Evolutionary conservation across 2,329 filamentous ascomycete species (phyloP).

Genomic region (Fusarium sp.): DNA sequence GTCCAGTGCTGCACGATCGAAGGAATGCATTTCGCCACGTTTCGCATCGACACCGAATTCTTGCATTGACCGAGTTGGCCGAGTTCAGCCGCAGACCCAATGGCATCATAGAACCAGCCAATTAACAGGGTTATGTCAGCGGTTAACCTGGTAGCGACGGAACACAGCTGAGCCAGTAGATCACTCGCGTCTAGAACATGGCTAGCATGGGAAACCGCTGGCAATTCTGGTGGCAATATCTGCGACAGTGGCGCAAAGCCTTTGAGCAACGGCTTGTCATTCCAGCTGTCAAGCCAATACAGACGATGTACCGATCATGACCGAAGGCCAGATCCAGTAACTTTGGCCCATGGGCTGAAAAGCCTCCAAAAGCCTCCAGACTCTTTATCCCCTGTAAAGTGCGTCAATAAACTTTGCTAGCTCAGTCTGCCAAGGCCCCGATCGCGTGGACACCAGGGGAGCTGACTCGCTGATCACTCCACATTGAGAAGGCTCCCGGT

Average conservation of each 20-base stretch:
- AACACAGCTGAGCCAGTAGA: neutral
- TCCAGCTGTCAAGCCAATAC: conserved; percentile 9
- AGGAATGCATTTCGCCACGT: conserved; percentile 17
- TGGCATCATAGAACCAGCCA: neutral
- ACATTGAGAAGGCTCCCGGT: neutral
- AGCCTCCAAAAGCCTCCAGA: neutral
- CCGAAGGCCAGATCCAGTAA: neutral
- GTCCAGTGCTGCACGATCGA: conserved; percentile 5
- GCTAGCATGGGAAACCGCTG: neutral
- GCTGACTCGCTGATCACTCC: conserved; percentile 31
- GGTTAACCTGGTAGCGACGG: neutral
- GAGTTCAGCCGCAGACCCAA: neutral
- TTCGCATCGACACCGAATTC: conserved; percentile 1
- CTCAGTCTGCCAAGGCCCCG: conserved; percentile 12
- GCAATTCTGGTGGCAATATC: conserved; percentile 10
- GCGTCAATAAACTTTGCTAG: conserved; percentile 30
- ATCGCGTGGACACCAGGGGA: conserved; percentile 28
- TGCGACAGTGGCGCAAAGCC: conserved; percentile 2
- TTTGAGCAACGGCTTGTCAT: conserved; percentile 16
- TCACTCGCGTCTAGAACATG: conserved; percentile 6
- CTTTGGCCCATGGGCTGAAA: neutral
- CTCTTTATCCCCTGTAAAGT: neutral
- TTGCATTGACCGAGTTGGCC: neutral
- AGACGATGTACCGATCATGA: neutral
- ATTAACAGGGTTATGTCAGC: neutral